Conservation (phyloP, 345 rosid species). For the Microcos paniculata region DNA sequence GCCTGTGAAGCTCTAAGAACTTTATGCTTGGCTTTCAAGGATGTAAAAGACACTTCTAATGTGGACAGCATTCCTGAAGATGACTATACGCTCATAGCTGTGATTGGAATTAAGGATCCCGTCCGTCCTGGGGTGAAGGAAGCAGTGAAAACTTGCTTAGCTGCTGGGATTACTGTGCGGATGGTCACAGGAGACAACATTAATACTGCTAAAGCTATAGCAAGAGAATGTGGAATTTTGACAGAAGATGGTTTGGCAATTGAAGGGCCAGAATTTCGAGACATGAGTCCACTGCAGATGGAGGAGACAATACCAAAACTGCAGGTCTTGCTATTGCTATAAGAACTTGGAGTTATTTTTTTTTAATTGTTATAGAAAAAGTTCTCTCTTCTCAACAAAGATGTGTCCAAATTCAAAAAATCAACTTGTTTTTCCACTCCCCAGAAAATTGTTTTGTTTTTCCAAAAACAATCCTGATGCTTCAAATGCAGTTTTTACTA, state of each 20-base stretch:
- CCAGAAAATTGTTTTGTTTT: background rate
- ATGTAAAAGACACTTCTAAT: constrained; percentile 40
- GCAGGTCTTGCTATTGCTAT: constrained; percentile 36
- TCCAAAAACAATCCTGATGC: background rate
- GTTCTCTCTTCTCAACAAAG: background rate
- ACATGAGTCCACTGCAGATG: constrained; percentile 55
- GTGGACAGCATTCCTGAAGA: constrained; percentile 54
- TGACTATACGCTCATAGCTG: constrained; percentile 57
- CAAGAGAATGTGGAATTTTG: constrained; percentile 67
- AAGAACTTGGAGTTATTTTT: background rate
- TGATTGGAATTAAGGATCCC: constrained; percentile 76
- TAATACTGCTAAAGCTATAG: constrained; percentile 76
- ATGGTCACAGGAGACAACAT: constrained; percentile 84
- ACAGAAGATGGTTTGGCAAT: constrained; percentile 69
- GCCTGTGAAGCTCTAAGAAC: constrained; percentile 69
- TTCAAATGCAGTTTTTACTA: background rate
- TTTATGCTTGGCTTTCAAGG: constrained; percentile 65
- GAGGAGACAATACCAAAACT: constrained; percentile 57
- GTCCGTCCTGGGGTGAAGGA: constrained; percentile 64
- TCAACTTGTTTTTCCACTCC: background rate
- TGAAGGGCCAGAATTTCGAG: constrained; percentile 69
- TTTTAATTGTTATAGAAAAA: background rate
- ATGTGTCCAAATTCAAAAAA: background rate
- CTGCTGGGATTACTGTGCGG: constrained; percentile 69
- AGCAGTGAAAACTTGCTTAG: constrained; percentile 65